These are phyloP conservation scores for Acanthamoeba quina DNA, from an alignment of 208 protist species.

Conservation along the genomic window DNA sequence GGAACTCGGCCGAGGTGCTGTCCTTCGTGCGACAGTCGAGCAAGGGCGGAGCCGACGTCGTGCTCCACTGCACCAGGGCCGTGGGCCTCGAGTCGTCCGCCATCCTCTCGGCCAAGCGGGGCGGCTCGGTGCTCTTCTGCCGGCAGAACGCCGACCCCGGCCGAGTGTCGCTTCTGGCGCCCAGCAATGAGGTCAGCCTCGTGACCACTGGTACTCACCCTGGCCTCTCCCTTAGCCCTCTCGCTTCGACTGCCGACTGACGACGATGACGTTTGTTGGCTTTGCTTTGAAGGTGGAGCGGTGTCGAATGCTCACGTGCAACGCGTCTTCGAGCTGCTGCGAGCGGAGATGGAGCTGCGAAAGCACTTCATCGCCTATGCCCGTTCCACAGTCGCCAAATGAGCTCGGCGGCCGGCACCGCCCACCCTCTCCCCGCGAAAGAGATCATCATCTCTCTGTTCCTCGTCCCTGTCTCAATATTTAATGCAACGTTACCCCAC, in stretches of 20 bases:
- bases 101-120: neutral
- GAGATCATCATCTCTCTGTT: too few relatives aligned
- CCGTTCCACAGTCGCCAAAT: neutral
- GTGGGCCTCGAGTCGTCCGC: neutral
- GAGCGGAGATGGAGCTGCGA: slow-evolving; percentile 12
- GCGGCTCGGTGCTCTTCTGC: slow-evolving; percentile 21
- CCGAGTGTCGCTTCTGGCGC: neutral
- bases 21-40: neutral
- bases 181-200: slow-evolving; percentile 27
- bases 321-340: slow-evolving; percentile 47
- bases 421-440: too few relatives aligned
- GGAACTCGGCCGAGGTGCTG: neutral
- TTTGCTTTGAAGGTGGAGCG: neutral
- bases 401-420: too few relatives aligned
- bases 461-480: too few relatives aligned
- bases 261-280: neutral
- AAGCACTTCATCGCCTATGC: slow-evolving; percentile 26
- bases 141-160: slow-evolving; percentile 4
- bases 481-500: too few relatives aligned
- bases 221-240: neutral
- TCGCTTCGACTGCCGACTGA: neutral
- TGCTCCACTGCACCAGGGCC: neutral
- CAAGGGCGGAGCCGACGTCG: neutral
- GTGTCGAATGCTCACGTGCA: slow-evolving; percentile 34
- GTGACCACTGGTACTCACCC: neutral